Base-by-base conservation (phyloP, 2,329 filamentous ascomycete genomes). In the Rhinocladiella mackenziei region DNA sequence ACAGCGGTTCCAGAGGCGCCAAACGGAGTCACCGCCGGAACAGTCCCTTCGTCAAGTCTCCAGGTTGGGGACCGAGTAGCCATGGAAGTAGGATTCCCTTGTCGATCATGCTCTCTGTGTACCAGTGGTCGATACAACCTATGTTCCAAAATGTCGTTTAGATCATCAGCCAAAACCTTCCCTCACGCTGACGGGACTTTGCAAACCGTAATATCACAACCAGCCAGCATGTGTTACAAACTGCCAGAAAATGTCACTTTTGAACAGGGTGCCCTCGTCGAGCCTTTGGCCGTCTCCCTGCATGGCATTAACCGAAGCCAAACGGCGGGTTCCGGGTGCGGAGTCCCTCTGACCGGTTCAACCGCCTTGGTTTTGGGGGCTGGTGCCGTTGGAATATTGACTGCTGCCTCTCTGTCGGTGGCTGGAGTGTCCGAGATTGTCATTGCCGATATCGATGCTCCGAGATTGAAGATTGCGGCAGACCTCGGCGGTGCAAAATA, bases 41-140 rank as follows among this genome's bases (percentile, higher is more conserved):
- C 23, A 3, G 11, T 14, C 7, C n/a, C 35, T 26, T 43, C 43
- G 10, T 39, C 53, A 22, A 23, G 9, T 11, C 33, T 54, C 13
- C 70, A 77, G 55, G 62, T 75, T 8, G 89, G 89, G 45, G 89
- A 96, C 68, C 82, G 86, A 57, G 84, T 96, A 14, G 89, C 91
- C n/a, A 73, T 97, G 30, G 91, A 97, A 73, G 91, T 94, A 10
- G 91, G 91, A 38, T 77, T 86, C 39, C 87, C 89, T 1, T 97
- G 91, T 70, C 81, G 85, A 28, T 59, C 63, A 29, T 82, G 78
- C 58, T 62, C 69, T 15, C 65, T 75, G 39, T 82, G 78, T 58
- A 64, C 66, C 31, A 68, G 73, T 43, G 76, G 75, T 39, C 64
- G 78, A 38, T 81, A 81, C 60, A 82, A 82, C 55, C 77, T 82